A percentile compares a stretch with the other conserved stretches of the same genome.
phyloP scores from a whole-genome alignment of 148 eudicot genomes.

The Chenopodium album region DNA sequence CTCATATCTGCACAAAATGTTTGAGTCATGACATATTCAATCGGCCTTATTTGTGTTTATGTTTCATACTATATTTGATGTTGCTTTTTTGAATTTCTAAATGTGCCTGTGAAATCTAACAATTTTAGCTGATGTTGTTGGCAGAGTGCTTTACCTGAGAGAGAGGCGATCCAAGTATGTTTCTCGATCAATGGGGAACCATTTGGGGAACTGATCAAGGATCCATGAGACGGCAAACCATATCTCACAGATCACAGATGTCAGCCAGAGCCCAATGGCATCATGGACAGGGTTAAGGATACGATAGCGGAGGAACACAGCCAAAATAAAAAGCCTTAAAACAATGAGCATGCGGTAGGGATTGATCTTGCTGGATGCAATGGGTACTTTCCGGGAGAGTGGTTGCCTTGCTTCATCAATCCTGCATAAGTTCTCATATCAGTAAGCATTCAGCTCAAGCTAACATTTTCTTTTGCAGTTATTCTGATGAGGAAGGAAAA shows the following conservation, averaged over 20 bases:
- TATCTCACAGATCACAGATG: constrained; percentile 90
- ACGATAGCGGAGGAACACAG: constrained; percentile 84
- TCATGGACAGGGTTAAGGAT: constrained; percentile 91
- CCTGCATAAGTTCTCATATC: constrained; percentile 42
- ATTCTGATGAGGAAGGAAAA: background rate
- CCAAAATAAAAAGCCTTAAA: constrained; percentile 68
- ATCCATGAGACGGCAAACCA: constrained; percentile 99
- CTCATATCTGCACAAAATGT: constrained; percentile 70
- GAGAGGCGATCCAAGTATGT: constrained; percentile 98
- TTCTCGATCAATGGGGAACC: constrained; percentile 97
- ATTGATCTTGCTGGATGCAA: constrained; percentile 94
- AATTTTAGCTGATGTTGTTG: background rate
- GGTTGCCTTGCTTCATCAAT: constrained; percentile 97
- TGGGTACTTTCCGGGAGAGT: constrained; percentile 92
- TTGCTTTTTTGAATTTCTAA: background rate
- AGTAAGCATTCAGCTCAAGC: background rate
- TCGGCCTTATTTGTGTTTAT: background rate
- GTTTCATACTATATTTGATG: background rate
- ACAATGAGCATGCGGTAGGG: constrained; percentile 97
- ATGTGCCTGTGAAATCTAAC: background rate
- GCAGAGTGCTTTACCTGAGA: constrained; percentile 57
- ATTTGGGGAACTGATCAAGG: constrained; percentile 98
- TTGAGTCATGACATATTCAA: constrained; percentile 9
- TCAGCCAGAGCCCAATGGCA: constrained; percentile 92
- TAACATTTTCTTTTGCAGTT: background rate